Conservation (phyloP, 2,329 filamentous ascomycete genomes). For the Trichophyton rubrum region DNA sequence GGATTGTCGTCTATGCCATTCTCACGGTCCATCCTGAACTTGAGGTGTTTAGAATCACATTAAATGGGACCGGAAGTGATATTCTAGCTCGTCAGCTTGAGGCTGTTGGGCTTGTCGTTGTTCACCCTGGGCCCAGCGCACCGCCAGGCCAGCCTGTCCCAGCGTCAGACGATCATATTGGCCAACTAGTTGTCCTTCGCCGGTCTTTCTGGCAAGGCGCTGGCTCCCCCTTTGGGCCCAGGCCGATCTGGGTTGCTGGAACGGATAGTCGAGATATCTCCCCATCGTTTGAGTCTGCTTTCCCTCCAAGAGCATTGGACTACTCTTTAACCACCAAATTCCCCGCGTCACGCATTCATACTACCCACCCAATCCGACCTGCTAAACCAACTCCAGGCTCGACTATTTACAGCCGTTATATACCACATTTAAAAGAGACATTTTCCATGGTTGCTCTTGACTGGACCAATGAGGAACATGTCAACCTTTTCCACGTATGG, state of each 20-base stretch:
- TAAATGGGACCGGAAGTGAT: conserved; percentile 21
- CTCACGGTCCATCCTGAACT: conserved; percentile 21
- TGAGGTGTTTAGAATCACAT: conserved; percentile 25
- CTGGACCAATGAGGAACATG: conserved; percentile 50
- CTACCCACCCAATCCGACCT: conserved; percentile 58
- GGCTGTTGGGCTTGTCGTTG: conserved; percentile 31
- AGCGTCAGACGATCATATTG: conserved; percentile 24
- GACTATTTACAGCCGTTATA: conserved; percentile 64
- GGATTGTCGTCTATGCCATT: conserved; percentile 29
- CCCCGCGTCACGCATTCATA: conserved; percentile 40
- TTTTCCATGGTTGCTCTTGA: conserved; percentile 69
- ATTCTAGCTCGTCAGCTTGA: conserved; percentile 21
- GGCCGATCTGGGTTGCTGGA: conserved; percentile 48
- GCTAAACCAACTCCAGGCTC: conserved; percentile 59
- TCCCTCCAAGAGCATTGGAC: conserved; percentile 22
- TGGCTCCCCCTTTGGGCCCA: conserved; percentile 53
- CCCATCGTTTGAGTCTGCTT: conserved; percentile 15
- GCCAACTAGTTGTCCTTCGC: conserved; percentile 39
- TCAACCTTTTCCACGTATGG: conserved; percentile 63
- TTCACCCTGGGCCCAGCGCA: conserved; percentile 24
- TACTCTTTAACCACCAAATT: conserved; percentile 38
- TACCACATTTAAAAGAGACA: conserved; percentile 61
- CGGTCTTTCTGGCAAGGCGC: conserved; percentile 58
- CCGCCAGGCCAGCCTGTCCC: conserved; percentile 14
- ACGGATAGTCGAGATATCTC: conserved; percentile 21